Evolutionary conservation across 1,284 basidiomycete genomes (phyloP).

Genomic region (Nidula niveotomentosa): DNA sequence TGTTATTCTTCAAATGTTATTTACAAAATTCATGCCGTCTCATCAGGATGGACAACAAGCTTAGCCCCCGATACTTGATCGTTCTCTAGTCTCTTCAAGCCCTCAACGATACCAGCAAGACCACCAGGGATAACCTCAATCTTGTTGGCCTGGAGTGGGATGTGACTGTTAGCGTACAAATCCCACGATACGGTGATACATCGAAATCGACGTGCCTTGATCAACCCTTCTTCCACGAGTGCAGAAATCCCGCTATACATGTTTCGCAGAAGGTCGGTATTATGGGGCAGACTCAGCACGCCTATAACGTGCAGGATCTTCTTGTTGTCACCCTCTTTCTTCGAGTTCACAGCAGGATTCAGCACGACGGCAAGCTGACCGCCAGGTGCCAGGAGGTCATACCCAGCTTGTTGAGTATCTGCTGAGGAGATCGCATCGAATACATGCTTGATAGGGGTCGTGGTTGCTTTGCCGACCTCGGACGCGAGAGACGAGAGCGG

Average conservation of each 20-base stretch:
- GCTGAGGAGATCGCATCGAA: constrained; percentile 31
- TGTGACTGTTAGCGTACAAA: no score
- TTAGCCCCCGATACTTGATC: no score
- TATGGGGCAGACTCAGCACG: constrained; percentile 12
- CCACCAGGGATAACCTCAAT: no score
- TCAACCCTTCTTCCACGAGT: constrained; percentile 29
- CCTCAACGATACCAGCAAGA: no score
- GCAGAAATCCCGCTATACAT: constrained; percentile 20
- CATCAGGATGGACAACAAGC: no score
- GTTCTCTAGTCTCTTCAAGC: no score
- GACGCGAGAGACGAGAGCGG: constrained; percentile 6
- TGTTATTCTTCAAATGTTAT: no score
- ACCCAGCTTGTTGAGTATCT: constrained; percentile 2
- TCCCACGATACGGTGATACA: no score
- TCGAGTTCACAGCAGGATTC: background rate
- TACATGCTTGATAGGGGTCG: constrained; percentile 21
- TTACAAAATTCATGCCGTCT: no score
- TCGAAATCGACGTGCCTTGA: constrained; percentile 22
- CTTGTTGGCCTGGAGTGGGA: no score
- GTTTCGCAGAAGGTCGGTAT: constrained; percentile 18
- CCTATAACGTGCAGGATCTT: constrained; percentile 10
- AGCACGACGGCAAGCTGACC: background rate
- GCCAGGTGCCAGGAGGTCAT: constrained; percentile 1
- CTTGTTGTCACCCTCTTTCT: background rate
- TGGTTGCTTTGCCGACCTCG: constrained; percentile 20